Evolutionary conservation across 2,329 filamentous ascomycete species (phyloP).

Genomic region (Pseudopyricularia cyperi): DNA sequence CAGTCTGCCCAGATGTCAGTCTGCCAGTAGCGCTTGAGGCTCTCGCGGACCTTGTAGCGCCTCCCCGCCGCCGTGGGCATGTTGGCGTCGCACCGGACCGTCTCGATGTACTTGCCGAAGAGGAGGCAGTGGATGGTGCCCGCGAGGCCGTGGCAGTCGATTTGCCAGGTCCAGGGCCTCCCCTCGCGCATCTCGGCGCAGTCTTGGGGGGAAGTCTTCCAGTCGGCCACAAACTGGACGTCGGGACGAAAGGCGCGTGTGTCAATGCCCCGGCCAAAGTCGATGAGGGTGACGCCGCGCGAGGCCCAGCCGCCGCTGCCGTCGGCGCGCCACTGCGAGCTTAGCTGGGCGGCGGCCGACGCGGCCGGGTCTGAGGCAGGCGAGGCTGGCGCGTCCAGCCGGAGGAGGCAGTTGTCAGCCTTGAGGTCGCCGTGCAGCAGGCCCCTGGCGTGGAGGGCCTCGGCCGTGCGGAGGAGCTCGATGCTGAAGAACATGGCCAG

Average conservation of each 20-base stretch:
- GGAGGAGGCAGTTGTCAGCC: conserved; percentile 85
- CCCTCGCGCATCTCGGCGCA: conserved; percentile 93
- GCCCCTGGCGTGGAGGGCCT: conserved; percentile 66
- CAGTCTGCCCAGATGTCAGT: conserved; percentile 75
- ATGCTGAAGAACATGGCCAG: conserved; percentile 93
- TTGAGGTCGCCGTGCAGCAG: conserved; percentile 92
- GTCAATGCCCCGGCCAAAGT: conserved; percentile 90
- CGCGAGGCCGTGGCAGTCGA: conserved; percentile 89
- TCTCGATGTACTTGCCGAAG: conserved; percentile 93
- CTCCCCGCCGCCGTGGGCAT: conserved; percentile 42
- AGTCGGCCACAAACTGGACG: conserved; percentile 88
- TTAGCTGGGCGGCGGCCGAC: conserved; percentile 26
- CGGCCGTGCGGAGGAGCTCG: conserved; percentile 80
- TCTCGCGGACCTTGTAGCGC: conserved; percentile 69
- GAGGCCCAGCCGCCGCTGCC: conserved; percentile 67
- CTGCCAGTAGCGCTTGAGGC: conserved; percentile 92
- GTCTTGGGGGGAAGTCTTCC: conserved; percentile 77
- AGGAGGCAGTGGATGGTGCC: conserved; percentile 79
- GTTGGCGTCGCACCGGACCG: conserved; percentile 41
- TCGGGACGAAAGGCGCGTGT: conserved; percentile 69
- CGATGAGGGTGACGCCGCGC: conserved; percentile 77
- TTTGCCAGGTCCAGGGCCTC: conserved; percentile 92
- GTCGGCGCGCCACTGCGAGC: conserved; percentile 54
- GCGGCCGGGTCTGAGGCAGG: conserved; percentile 14
- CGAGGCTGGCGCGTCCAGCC: conserved; percentile 46